A percentile compares a stretch with the other conserved stretches of the same genome.
Evolutionary conservation across 2,329 filamentous ascomycete genomes (phyloP).

Genomic region (Diaporthe citri): DNA sequence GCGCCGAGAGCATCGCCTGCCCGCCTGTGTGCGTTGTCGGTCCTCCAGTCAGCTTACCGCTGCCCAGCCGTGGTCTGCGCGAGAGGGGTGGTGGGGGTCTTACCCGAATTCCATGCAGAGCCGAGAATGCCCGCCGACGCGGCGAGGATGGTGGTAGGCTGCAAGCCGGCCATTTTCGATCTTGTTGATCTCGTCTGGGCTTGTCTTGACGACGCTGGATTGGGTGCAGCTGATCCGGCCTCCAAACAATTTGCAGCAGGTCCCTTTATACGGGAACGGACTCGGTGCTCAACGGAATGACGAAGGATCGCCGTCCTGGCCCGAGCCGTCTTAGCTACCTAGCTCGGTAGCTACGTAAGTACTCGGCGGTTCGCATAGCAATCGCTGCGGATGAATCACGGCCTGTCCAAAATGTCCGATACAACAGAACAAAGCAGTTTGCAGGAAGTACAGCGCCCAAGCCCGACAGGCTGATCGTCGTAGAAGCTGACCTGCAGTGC

Average conservation of each 20-base stretch:
- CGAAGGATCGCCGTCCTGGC: not conserved
- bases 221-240: not conserved
- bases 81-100: conserved; percentile 29
- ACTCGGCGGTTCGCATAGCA: not conserved
- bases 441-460: too few species aligned
- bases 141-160: conserved; percentile 46
- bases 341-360: not conserved
- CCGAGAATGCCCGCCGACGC: conserved; percentile 54
- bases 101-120: conserved; percentile 55
- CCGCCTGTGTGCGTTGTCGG: conserved; percentile 47
- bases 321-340: not conserved
- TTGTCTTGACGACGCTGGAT: not conserved
- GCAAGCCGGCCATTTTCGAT: conserved; percentile 35
- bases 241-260: not conserved
- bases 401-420: conserved; percentile 38
- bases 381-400: conserved; percentile 32
- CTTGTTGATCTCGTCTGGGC: not conserved
- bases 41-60: not conserved
- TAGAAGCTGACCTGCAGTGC: not conserved
- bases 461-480: not conserved
- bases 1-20: conserved; percentile 52
- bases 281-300: not conserved
- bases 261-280: not conserved
- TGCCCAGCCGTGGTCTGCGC: conserved; percentile 18
- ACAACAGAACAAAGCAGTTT: not conserved